Evolutionary conservation across 768 basidiomycete genomes (phyloP).

Genomic region (Tephrocybe sp.): DNA sequence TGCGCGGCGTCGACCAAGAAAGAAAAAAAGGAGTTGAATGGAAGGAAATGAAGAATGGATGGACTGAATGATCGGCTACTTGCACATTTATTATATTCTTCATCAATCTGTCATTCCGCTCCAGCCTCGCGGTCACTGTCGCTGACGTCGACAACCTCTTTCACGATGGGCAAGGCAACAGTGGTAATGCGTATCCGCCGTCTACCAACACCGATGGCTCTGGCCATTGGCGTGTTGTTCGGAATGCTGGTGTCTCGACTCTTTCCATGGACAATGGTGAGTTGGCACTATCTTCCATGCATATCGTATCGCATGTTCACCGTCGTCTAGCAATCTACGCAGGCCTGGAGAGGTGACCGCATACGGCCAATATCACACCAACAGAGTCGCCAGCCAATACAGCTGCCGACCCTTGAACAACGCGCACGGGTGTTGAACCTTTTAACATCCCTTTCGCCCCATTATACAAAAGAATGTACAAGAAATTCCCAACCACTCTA

Average conservation of each 20-base stretch:
- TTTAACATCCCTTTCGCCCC: slow-evolving; percentile 82
- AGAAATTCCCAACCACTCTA: slow-evolving; percentile 84
- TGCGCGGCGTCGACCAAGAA: slow-evolving; percentile 28
- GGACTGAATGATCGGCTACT: slow-evolving; percentile 15
- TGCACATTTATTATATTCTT: neutral
- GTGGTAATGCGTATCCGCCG: slow-evolving; percentile 34
- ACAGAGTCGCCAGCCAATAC: slow-evolving; percentile 61
- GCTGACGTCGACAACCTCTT: neutral
- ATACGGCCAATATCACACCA: slow-evolving; percentile 50
- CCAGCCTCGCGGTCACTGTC: neutral
- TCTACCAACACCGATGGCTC: slow-evolving; percentile 53
- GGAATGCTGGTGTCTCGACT: slow-evolving; percentile 59
- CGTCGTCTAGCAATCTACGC: slow-evolving; percentile 31
- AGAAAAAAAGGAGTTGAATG: slow-evolving; percentile 17
- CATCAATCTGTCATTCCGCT: neutral
- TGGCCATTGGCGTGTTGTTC: slow-evolving; percentile 61
- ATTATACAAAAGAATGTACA: slow-evolving; percentile 93
- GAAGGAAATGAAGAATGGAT: slow-evolving; percentile 23
- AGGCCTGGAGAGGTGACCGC: slow-evolving; percentile 56
- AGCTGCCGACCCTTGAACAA: slow-evolving; percentile 80
- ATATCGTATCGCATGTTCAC: slow-evolving; percentile 1
- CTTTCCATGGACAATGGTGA: slow-evolving; percentile 45
- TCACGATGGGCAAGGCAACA: slow-evolving; percentile 13
- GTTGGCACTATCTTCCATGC: slow-evolving; percentile 11
- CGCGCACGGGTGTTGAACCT: slow-evolving; percentile 85